phyloP scores from a whole-genome alignment of 1,284 basidiomycete genomes.

The Tylopilus orsonianus region DNA sequence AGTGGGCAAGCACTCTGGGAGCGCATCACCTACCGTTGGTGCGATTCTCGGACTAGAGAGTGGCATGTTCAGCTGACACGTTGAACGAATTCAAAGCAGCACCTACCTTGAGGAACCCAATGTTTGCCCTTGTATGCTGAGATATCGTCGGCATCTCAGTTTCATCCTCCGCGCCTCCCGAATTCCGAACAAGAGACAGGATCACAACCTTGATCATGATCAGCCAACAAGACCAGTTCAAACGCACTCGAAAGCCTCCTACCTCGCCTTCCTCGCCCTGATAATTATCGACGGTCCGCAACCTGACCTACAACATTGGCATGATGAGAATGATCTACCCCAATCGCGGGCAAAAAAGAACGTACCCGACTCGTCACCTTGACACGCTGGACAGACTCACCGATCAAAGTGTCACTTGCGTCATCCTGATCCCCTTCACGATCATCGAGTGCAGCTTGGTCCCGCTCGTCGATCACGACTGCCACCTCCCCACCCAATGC shows the following conservation, averaged over 20 bases:
- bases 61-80: not conserved
- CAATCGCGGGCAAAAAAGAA: not conserved
- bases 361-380: constrained; percentile 48
- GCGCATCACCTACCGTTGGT: constrained; percentile 45
- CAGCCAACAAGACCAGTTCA: not conserved
- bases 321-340: not conserved
- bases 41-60: constrained; percentile 51
- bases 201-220: constrained; percentile 51
- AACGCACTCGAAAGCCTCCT: constrained; percentile 1
- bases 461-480: constrained; percentile 68
- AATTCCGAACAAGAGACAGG: constrained; percentile 69
- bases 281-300: constrained; percentile 76
- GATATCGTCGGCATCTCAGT: constrained; percentile 17
- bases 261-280: constrained; percentile 70
- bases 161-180: constrained; percentile 45
- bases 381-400: constrained; percentile 42
- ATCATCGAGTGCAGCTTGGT: constrained; percentile 55
- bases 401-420: constrained; percentile 30
- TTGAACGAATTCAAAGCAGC: not conserved
- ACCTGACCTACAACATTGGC: constrained; percentile 45
- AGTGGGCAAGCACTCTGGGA: not conserved
- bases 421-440: constrained; percentile 43
- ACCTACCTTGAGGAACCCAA: constrained; percentile 68
- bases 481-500: constrained; percentile 50
- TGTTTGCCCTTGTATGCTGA: constrained; percentile 39